Percentiles rank a stretch among this genome's conserved stretches.
Evolutionary conservation across 768 basidiomycete species (phyloP).

Genomic region (Mrakia blollopis): DNA sequence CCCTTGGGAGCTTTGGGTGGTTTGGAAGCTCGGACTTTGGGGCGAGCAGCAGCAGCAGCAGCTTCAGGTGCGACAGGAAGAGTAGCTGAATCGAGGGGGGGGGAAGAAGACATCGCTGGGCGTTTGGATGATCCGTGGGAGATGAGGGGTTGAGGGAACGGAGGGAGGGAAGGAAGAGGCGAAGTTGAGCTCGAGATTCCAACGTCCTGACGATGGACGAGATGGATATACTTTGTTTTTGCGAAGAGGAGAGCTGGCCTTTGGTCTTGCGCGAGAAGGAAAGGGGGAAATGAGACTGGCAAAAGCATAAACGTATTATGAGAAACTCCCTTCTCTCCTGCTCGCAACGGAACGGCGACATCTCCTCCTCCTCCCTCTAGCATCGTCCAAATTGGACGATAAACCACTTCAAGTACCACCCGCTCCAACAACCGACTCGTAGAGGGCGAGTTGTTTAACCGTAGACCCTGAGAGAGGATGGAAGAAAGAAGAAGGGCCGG

Average conservation of each 20-base stretch:
- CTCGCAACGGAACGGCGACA: too few relatives aligned
- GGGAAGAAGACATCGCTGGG: too few relatives aligned
- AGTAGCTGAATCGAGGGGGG: too few relatives aligned
- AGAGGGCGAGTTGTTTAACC: slow-evolving; percentile 18
- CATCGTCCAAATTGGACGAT: background rate
- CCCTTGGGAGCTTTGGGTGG: too few relatives aligned
- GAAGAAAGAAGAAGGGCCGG: background rate
- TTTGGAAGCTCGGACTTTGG: too few relatives aligned
- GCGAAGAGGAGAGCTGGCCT: too few relatives aligned
- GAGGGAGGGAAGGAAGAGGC: too few relatives aligned
- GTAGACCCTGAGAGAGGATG: slow-evolving; percentile 14
- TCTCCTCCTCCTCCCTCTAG: background rate
- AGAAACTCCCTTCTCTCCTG: background rate
- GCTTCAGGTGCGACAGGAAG: too few relatives aligned
- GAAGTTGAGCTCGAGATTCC: too few relatives aligned
- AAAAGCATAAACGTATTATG: background rate
- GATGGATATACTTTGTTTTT: too few relatives aligned
- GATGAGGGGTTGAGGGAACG: background rate
- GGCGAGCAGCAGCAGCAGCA: too few relatives aligned
- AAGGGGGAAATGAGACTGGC: background rate
- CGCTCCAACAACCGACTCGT: background rate
- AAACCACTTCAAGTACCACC: background rate
- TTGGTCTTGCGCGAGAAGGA: background rate
- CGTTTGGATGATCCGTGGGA: background rate
- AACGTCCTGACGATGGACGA: too few relatives aligned